Evolutionary conservation across 139 green algal genomes (phyloP), one percentile per base, ranked within the genome.

Genomic region (Chlorella sp.): DNA sequence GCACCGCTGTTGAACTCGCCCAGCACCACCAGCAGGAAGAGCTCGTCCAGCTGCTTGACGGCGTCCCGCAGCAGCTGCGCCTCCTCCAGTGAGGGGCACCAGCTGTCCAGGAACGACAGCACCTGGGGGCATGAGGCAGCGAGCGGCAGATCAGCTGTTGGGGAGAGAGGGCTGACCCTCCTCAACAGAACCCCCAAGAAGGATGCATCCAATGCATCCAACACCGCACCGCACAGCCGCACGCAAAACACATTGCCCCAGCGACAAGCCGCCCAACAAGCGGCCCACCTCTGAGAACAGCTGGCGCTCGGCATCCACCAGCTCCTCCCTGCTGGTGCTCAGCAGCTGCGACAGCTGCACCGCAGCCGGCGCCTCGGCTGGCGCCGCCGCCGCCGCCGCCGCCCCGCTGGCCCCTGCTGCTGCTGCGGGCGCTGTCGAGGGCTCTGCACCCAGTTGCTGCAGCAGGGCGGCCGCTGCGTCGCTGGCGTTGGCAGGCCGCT

Each of bases 1-100:
- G 28, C 80, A 85, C 80, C 95, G 36, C 86, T 89, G 87, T 98
- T 98, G 90, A 99, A 99, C 89, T 99, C 97, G 25, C 97, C 97
- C 60, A 99, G 95, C n/a, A 98, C 93, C 41, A 98, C 97, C 41
- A 99, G 71, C 69, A 99, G 90, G 87, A 99, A 99, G 0, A 95
- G 92, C 51, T 99, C 95, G 72, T 99, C 97, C 78, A 99, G 91
- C 80, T 94, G 90, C 41, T 87, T 86, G 6, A 95, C 55, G 1
- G 94, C 87, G 64, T 96, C 92, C 7, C 73, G 73, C 78, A 96
- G 78, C 70, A 95, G 80, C n/a, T 62, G 64, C 38, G 89, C 83
- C 83, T 95, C 93, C 56, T 92, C 88, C 87, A 96, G 85, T 0
- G 38, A 56, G 1, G 92, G 90, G 63, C 74, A 84, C 63, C 74